Evolutionary conservation across 2,329 filamentous ascomycete species (phyloP).

Genomic region (Nigrospora osmanthi): DNA sequence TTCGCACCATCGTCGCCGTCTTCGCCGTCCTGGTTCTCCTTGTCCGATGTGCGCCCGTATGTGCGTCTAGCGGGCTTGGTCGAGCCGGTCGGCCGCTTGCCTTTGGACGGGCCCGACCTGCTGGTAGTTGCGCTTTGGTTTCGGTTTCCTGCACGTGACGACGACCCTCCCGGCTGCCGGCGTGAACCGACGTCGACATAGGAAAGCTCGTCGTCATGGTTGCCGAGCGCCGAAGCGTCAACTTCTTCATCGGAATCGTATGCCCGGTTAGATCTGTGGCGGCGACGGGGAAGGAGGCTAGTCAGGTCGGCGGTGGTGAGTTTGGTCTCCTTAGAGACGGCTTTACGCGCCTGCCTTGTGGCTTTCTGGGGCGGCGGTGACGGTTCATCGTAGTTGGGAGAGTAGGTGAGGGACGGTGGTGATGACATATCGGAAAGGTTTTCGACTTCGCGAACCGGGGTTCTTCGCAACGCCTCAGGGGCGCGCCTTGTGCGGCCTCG

Average conservation of each 20-base stretch:
- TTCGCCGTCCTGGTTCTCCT: constrained; percentile 43
- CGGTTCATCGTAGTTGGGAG: constrained; percentile 43
- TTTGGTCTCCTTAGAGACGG: constrained; percentile 28
- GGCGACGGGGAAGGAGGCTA: constrained; percentile 44
- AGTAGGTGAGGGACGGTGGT: constrained; percentile 59
- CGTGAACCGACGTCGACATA: constrained; percentile 31
- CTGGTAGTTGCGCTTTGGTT: constrained; percentile 9
- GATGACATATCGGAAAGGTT: constrained; percentile 51
- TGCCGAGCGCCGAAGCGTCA: constrained; percentile 37
- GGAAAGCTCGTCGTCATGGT: constrained; percentile 50
- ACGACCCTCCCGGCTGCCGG: constrained; percentile 22
- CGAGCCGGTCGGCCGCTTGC: constrained; percentile 7
- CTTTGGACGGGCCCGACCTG: constrained; percentile 5
- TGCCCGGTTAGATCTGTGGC: constrained; percentile 27
- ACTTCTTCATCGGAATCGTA: constrained; percentile 39
- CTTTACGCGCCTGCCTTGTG: constrained; percentile 22
- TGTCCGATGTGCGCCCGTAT: constrained; percentile 47
- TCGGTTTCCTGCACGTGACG: constrained; percentile 18
- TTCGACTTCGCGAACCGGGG: constrained; percentile 26
- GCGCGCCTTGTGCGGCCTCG: constrained; percentile 29
- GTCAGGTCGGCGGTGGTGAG: constrained; percentile 48
- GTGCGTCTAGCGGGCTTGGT: constrained; percentile 28
- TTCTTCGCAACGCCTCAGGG: constrained; percentile 19
- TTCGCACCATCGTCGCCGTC: constrained; percentile 22
- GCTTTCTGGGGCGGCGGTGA: constrained; percentile 17